These are phyloP conservation scores for Penicillium parvum DNA, from an alignment of 495 filamentous ascomycete genomes.

Conservation along the genomic window DNA sequence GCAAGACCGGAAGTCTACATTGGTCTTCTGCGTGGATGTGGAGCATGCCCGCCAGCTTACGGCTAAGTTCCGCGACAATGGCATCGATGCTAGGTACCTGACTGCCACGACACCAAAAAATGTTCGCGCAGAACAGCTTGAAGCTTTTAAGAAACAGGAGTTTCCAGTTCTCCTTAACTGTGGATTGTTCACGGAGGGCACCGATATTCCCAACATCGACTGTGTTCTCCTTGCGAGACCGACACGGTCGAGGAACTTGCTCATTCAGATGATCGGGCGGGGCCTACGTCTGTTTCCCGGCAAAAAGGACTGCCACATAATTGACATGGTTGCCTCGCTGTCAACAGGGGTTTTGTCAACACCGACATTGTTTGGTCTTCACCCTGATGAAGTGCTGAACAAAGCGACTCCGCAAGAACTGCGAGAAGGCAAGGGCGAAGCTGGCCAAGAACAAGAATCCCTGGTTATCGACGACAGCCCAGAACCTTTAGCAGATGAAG, in stretches of 20 bases:
- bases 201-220: constrained; percentile 96
- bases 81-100: constrained; percentile 78
- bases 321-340: constrained; percentile 90
- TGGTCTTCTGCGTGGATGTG: constrained; percentile 91
- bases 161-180: constrained; percentile 92
- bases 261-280: constrained; percentile 97
- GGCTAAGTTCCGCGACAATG: constrained; percentile 65
- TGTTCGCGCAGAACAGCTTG: constrained; percentile 61
- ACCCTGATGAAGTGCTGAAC: constrained; percentile 76
- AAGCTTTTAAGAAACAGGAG: constrained; percentile 67
- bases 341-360: constrained; percentile 79
- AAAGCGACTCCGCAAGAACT: constrained; percentile 55
- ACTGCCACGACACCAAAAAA: constrained; percentile 69
- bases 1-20: constrained; percentile 67
- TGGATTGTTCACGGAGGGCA: constrained; percentile 94
- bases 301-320: constrained; percentile 88
- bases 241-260: constrained; percentile 81
- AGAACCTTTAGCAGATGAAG: constrained; percentile 10
- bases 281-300: constrained; percentile 77
- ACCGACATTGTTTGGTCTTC: constrained; percentile 89
- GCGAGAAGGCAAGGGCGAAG: constrained; percentile 30
- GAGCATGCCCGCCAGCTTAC: constrained; percentile 72
- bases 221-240: constrained; percentile 86
- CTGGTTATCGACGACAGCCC: constrained; percentile 17
- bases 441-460: background rate